A percentile compares a stretch with the other conserved stretches of the same genome.
phyloP scores from a whole-genome alignment of 495 filamentous ascomycete species.

The Beverwykella pulmonaria region DNA sequence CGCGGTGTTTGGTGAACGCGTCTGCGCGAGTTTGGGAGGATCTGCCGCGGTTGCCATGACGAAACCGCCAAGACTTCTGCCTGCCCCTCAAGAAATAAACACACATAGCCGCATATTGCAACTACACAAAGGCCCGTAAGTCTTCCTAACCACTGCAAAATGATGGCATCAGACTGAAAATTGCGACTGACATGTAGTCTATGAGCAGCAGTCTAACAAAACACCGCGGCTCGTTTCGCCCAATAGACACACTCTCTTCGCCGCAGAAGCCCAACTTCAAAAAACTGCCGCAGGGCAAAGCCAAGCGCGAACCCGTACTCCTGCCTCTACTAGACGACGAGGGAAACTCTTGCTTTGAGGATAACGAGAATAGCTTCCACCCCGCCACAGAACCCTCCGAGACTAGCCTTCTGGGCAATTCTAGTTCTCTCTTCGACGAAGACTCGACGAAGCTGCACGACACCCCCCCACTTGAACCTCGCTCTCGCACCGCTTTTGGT shows the following conservation, averaged over 20 bases:
- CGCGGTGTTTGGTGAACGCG: slow-evolving; percentile 3
- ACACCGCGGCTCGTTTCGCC: slow-evolving; percentile 36
- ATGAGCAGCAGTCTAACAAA: slow-evolving; percentile 28
- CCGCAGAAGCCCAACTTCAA: slow-evolving; percentile 38
- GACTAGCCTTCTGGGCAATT: slow-evolving; percentile 20
- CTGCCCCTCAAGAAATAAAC: not conserved
- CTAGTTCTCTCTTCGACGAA: slow-evolving; percentile 31
- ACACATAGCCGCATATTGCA: not conserved
- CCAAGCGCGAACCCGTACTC: not conserved
- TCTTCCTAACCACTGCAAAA: not conserved
- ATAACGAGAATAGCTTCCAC: not conserved
- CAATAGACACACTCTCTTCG: slow-evolving; percentile 42
- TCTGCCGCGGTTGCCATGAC: not conserved
- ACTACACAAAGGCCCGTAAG: slow-evolving; percentile 1
- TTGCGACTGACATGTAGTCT: not conserved
- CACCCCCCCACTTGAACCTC: not conserved
- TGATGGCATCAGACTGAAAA: not conserved
- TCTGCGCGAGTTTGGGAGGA: not conserved
- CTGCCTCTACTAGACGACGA: not conserved
- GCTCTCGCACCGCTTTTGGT: not conserved
- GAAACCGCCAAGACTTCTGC: not conserved
- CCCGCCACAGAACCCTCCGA: slow-evolving; percentile 2
- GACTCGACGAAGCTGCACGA: not conserved
- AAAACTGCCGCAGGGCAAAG: not conserved
- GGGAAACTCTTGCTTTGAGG: not conserved